phyloP scores from a whole-genome alignment of 371 early-diverging fungal genomes.

The Mortierella sp. region DNA sequence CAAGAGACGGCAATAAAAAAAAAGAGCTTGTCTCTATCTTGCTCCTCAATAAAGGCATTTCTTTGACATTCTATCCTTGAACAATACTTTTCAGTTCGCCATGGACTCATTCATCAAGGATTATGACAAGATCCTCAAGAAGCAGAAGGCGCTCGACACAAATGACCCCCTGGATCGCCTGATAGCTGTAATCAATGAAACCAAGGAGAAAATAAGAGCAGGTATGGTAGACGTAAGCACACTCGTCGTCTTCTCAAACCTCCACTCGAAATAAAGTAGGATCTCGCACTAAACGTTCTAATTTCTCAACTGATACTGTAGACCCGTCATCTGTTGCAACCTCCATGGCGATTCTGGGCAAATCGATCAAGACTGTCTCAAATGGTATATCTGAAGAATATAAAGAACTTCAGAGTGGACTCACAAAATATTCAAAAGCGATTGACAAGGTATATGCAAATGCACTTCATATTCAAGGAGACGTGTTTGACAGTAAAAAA shows the following conservation, averaged over 20 bases:
- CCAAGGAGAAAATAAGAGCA: constrained; percentile 48
- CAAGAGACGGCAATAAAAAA: too few species aligned
- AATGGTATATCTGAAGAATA: constrained; percentile 64
- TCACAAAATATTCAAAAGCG: constrained; percentile 80
- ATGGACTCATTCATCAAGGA: constrained; percentile 46
- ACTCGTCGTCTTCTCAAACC: neutral
- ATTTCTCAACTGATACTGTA: neutral
- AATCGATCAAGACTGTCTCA: constrained; percentile 28
- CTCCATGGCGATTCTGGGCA: constrained; percentile 20
- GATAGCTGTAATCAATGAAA: constrained; percentile 51
- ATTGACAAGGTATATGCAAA: constrained; percentile 74
- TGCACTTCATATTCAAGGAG: neutral
- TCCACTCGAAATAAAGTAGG: neutral
- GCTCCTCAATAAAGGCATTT: neutral
- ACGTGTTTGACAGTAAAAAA: neutral
- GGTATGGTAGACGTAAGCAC: constrained; percentile 16
- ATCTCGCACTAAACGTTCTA: neutral
- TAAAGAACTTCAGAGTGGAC: constrained; percentile 74
- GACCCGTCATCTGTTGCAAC: constrained; percentile 40
- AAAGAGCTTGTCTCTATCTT: too few species aligned
- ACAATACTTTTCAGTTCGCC: neutral
- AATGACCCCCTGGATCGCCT: constrained; percentile 55
- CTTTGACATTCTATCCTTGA: neutral
- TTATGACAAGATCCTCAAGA: constrained; percentile 62
- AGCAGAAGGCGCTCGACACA: constrained; percentile 55